Base-by-base conservation (phyloP, 257 asterid genomes). In the Rubia yunnanensis region DNA sequence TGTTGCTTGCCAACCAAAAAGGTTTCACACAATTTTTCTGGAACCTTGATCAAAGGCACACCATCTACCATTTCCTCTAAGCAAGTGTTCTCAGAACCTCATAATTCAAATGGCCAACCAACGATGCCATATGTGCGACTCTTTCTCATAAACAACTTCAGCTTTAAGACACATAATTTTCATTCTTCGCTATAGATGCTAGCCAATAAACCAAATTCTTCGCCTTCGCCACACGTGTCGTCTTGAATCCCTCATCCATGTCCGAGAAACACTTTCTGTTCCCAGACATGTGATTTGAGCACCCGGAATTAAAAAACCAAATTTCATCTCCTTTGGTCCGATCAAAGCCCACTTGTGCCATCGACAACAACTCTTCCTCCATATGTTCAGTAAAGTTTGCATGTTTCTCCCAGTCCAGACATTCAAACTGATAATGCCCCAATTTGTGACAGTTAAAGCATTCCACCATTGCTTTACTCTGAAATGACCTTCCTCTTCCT, bases 281-380 rank as follows among this genome's bases (percentile, higher is more conserved):
- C 38, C 64, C 44, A 36, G 60, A 32, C 63, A 72, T 72, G 31
- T 72, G 76, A 59, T 72, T 72, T 31, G 34, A 60, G 57, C 41
- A 74, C 1, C 46, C 65, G 0, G 60, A 60, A 22, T 67, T 67
- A 39, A 70, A 20, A 56, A 62, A 62, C 56, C 57, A 66, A 2
- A 50, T n/a, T 17, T 55, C 20, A 17, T 64, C 39, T 64, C 31
- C 26, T 5, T 13, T 62, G 18, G 66, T 4, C 50, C 1, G 55
- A 62, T 31, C 7, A 0, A 34, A 7, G 28, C 28, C 64, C 34
- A 54, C 53, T 2, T 63, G 4, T 17, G 67, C 13, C n/a, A n/a
- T n/a, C n/a, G n/a, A n/a, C n/a, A n/a, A n/a, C n/a, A n/a, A n/a
- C n/a, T n/a, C n/a, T n/a, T n/a, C n/a, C n/a, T n/a, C n/a, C n/a